Percentiles rank a stretch among this genome's conserved stretches.
These are phyloP conservation scores for Fusarium globosum DNA, from an alignment of 2,329 filamentous ascomycete genomes.

Conservation along the genomic window DNA sequence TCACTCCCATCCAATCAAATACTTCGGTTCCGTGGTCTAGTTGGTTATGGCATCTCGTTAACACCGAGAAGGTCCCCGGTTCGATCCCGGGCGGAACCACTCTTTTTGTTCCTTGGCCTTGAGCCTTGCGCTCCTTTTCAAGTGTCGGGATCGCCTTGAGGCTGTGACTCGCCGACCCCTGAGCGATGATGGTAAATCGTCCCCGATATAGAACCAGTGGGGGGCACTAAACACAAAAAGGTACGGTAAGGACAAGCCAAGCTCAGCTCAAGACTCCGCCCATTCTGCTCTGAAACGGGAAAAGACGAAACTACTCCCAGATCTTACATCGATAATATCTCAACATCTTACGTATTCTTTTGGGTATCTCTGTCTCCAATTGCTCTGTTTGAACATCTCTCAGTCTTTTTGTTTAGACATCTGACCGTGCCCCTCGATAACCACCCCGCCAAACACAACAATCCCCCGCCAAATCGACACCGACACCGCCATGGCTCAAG, in stretches of 20 bases:
- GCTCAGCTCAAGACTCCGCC: constrained; percentile 21
- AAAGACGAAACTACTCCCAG: constrained; percentile 9
- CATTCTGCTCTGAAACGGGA: constrained; percentile 20
- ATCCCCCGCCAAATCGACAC: constrained; percentile 31
- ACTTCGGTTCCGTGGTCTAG: constrained; percentile 14
- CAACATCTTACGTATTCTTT: neutral
- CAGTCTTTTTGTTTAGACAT: neutral
- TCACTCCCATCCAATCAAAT: neutral
- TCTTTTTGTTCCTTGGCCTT: neutral
- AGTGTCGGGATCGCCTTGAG: constrained; percentile 10
- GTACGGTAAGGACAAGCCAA: constrained; percentile 3
- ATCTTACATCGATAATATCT: constrained; percentile 25
- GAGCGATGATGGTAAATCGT: constrained; percentile 17
- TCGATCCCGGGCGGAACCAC: constrained; percentile 20
- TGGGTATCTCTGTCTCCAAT: constrained; percentile 8
- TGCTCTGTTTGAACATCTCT: neutral
- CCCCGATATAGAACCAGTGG: constrained; percentile 18
- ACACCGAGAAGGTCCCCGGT: constrained; percentile 23
- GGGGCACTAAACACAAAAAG: constrained; percentile 13
- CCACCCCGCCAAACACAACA: constrained; percentile 1
- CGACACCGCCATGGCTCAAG: constrained; percentile 43
- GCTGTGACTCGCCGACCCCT: constrained; percentile 21
- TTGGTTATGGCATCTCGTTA: constrained; percentile 28
- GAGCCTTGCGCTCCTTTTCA: neutral
- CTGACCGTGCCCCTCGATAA: constrained; percentile 26